Base-by-base conservation (phyloP, 2,329 filamentous ascomycete genomes). In the Aspergillus neotritici region DNA sequence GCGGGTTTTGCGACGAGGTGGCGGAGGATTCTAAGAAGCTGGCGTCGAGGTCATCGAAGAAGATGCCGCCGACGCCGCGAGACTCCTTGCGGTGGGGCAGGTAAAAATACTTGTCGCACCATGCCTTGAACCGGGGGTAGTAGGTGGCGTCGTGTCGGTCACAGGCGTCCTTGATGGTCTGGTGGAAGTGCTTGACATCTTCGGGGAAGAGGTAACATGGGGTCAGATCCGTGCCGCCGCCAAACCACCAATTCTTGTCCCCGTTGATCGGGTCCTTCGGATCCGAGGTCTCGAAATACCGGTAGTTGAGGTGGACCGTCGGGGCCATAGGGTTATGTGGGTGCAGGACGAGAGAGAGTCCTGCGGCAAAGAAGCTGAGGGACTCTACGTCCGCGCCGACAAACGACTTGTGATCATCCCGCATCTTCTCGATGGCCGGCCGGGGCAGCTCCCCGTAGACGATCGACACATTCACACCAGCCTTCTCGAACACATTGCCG, bases 81-180 rank as follows among this genome's bases (percentile, higher is more conserved):
- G 81, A 76, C 71, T 98, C 93, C 46, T 80, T 79, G 36, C 93
- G 82, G 71, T 98, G 93, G 65, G 90, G 91, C 68, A 96, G 86
- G 73, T 78, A 84, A 70, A 98, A 98, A 73, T 98, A 98, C 58
- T 94, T 82, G 66, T 98, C 93, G 66, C 93, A 98, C 93, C 93
- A 98, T 63, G 86, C 84, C 74, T 98, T 98, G 78, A 97, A 98
- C 41, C 83, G 82, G 10, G 88, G 83, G 66, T 94, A 98, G 75
- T 96, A 98, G 31, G 76, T 78, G 65, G 86, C 87, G 72, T 96
- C 87, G 66, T 98, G 93, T 54, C 84, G 83, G 68, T 98, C 93
- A 70, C 93, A 98, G 13, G 86, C 85, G 35, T 88, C 82, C 70
- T 96, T 97, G 60, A 98, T 84, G 2, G 86, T 88, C 65, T 82